Evolutionary conservation across 2,329 filamentous ascomycete genomes (phyloP).

Genomic region (Arthroderma uncinatum): DNA sequence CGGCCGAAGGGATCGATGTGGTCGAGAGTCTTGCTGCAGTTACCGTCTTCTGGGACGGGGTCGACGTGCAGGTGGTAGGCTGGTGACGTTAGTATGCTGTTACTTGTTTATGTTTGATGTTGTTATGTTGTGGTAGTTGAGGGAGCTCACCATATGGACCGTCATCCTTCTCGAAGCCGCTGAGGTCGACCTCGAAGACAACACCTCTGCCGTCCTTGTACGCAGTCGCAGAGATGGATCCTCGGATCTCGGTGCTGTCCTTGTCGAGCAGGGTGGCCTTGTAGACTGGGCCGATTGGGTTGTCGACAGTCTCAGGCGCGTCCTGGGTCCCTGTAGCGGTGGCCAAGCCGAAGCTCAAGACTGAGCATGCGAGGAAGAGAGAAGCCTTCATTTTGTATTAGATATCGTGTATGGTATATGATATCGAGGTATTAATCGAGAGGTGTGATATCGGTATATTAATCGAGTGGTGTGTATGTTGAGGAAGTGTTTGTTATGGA

Average conservation of each 20-base stretch:
- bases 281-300: conserved; percentile 46
- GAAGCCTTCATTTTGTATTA: neutral
- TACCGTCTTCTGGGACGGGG: conserved; percentile 54
- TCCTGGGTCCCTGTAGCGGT: conserved; percentile 26
- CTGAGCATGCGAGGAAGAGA: conserved; percentile 3
- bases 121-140: conserved; percentile 12
- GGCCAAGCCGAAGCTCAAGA: conserved; percentile 18
- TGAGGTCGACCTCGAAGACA: conserved; percentile 45
- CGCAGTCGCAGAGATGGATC: conserved; percentile 40
- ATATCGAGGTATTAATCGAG: neutral
- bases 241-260: conserved; percentile 45
- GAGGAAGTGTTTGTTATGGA: too few relatives aligned
- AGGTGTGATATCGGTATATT: neutral
- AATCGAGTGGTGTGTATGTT: neutral
- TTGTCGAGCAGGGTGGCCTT: conserved; percentile 46
- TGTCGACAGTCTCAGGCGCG: conserved; percentile 44
- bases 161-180: conserved; percentile 43
- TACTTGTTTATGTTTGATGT: neutral
- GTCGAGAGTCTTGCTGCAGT: conserved; percentile 56
- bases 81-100: conserved; percentile 1
- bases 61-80: conserved; percentile 62
- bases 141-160: conserved; percentile 48
- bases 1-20: conserved; percentile 63
- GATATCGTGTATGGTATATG: neutral
- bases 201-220: conserved; percentile 45